Conservation (phyloP, 352 stramenopile genomes). For the Globisporangium okanoganense region DNA sequence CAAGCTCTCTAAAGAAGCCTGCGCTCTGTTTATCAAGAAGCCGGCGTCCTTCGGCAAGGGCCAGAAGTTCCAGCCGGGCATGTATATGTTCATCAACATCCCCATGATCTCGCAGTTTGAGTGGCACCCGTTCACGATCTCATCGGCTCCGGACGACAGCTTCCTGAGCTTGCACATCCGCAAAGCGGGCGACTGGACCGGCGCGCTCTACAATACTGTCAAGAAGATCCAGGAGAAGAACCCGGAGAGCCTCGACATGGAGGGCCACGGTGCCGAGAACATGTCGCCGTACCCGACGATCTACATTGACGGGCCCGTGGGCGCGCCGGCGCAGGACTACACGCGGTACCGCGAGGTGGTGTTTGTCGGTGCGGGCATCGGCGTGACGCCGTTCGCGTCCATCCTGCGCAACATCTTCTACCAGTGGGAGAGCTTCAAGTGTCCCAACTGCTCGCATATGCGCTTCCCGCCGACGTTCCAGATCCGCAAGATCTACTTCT, state of each 20-base stretch:
- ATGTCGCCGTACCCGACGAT: constrained; percentile 41
- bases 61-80: constrained; percentile 52
- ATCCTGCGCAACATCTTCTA: constrained; percentile 69
- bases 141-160: constrained; percentile 70
- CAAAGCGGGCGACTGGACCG: constrained; percentile 67
- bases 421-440: constrained; percentile 57
- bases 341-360: constrained; percentile 54
- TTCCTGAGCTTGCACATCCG: constrained; percentile 70
- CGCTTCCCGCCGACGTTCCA: constrained; percentile 64
- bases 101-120: constrained; percentile 68
- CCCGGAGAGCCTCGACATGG: constrained; percentile 18
- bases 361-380: constrained; percentile 66
- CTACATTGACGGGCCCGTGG: constrained; percentile 56
- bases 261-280: constrained; percentile 22
- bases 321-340: constrained; percentile 63
- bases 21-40: constrained; percentile 67
- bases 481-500: constrained; percentile 83
- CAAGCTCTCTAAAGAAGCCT: constrained; percentile 48
- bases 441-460: constrained; percentile 44
- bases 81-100: constrained; percentile 87
- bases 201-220: constrained; percentile 42
- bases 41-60: constrained; percentile 42
- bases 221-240: constrained; percentile 31
- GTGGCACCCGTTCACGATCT: constrained; percentile 90
- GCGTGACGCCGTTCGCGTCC: constrained; percentile 68